Base-by-base conservation (phyloP, 805 yeast genomes). In the Metschnikowia drakensbergensis region DNA sequence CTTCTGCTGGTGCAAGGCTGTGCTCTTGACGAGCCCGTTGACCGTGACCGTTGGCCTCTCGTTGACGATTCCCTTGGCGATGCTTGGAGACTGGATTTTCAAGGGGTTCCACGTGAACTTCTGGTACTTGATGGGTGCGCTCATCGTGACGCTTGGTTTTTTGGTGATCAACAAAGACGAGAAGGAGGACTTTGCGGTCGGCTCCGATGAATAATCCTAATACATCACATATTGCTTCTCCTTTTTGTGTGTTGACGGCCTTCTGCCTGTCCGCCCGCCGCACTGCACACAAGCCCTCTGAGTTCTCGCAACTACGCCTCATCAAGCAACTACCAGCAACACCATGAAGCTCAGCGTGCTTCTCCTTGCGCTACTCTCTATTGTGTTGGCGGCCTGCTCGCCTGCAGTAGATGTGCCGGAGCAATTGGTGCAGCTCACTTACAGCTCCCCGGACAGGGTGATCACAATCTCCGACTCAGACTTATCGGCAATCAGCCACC, bases 1-100 rank as follows among this genome's bases (percentile, higher is more conserved):
- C 64, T 90, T 85, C 58, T 83, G 95, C 60, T 94, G 99, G 99
- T 96, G 96, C 31, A 82, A 88, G 54, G 96, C 98, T 0, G 94
- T 91, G 81, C 75, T 94, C 30, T 71, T 94, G 60, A 94, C 99
- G 0, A 85, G 94, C 38, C 99, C 99, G 1, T 72, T 94, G 55
- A 91, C 96, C 0, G 98, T 92, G 3, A 94, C 99, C 0, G 96
- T 94, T 8, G 99, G 99, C 0, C 73, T 94, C 29, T 85, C 96
- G 22, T 80, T 91, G 51, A 92, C 98, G 0, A 94, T 94, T 17
- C 99, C 99, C 2, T 77, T 94, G 45, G 60, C 97, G 0, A 87
- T 94, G 88, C 65, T 89, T 30, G 96, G 97, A 29, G 99, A 94
- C 63, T 75, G 89, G 64, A 48, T 89, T 5, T 71, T 90, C 55